Conservation (phyloP, 2,329 filamentous ascomycete species). For the Aspergillus sergii region DNA sequence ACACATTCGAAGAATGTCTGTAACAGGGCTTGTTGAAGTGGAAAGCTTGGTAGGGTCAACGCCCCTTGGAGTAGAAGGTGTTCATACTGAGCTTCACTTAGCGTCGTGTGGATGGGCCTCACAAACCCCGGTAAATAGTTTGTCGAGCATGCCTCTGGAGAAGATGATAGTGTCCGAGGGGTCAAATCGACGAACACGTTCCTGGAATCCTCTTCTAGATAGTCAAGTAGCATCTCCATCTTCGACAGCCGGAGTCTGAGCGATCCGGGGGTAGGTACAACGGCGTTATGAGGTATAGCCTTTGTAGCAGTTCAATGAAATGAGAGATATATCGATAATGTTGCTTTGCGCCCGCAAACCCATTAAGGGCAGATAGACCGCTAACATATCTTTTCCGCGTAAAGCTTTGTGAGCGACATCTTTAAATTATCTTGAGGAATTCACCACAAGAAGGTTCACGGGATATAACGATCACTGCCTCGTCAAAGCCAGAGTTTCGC, state of each 20-base stretch:
- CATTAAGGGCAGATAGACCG: not conserved
- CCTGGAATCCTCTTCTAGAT: not conserved
- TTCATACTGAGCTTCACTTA: not conserved
- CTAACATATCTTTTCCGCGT: not conserved
- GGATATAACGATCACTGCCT: not conserved
- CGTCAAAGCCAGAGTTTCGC: too few species aligned
- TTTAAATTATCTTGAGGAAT: not conserved
- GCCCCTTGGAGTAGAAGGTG: not conserved
- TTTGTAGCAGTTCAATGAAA: not conserved
- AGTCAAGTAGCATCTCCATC: not conserved
- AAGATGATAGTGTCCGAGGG: not conserved
- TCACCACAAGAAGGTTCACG: not conserved
- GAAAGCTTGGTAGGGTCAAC: not conserved
- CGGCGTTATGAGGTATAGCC: not conserved
- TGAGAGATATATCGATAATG: not conserved
- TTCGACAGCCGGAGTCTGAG: not conserved
- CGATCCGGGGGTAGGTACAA: not conserved
- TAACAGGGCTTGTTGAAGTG: not conserved
- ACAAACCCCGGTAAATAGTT: not conserved
- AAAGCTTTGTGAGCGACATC: not conserved
- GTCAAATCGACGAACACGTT: not conserved
- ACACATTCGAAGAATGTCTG: slow-evolving; percentile 2
- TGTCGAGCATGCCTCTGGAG: not conserved
- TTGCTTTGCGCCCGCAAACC: not conserved
- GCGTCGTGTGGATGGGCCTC: not conserved